A percentile compares a stretch with the other conserved stretches of the same genome.
Conservation (phyloP, 768 basidiomycete genomes). For the Macrolepiota dolichaula region DNA sequence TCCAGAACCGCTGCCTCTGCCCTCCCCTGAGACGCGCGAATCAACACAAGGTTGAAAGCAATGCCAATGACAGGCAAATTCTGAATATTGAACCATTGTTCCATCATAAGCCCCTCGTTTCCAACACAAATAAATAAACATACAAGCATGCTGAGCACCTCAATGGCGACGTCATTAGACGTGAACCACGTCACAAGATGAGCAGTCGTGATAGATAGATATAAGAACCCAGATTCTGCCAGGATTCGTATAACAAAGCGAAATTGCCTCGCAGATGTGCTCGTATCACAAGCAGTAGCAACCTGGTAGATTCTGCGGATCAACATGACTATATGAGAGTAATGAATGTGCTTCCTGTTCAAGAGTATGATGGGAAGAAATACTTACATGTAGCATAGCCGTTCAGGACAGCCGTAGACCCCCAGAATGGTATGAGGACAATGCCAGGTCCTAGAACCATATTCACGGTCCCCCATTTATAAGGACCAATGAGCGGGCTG, state of each 20-base stretch:
- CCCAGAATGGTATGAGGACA: constrained; percentile 11
- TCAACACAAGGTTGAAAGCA: constrained; percentile 2
- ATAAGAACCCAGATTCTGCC: constrained; percentile 5
- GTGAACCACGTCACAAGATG: constrained; percentile 1
- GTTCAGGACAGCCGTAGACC: constrained; percentile 11
- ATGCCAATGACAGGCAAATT: not conserved
- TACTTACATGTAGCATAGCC: constrained; percentile 8
- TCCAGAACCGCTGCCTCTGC: not conserved
- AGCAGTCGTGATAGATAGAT: not conserved
- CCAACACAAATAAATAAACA: not conserved
- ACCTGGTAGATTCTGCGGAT: not conserved
- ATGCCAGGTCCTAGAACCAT: constrained; percentile 10
- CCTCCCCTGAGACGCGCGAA: not conserved
- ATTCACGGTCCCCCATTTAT: not conserved
- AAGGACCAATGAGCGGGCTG: constrained; percentile 2
- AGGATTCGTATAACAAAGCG: constrained; percentile 2
- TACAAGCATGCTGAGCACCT: not conserved
- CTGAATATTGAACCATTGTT: not conserved
- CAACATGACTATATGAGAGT: not conserved
- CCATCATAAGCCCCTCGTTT: too few species aligned
- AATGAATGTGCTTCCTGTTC: not conserved
- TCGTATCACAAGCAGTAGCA: not conserved
- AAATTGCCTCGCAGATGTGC: not conserved
- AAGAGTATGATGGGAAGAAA: not conserved
- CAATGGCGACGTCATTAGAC: not conserved